phyloP scores from a whole-genome alignment of 495 filamentous ascomycete genomes.

The Neurospora sp. region DNA sequence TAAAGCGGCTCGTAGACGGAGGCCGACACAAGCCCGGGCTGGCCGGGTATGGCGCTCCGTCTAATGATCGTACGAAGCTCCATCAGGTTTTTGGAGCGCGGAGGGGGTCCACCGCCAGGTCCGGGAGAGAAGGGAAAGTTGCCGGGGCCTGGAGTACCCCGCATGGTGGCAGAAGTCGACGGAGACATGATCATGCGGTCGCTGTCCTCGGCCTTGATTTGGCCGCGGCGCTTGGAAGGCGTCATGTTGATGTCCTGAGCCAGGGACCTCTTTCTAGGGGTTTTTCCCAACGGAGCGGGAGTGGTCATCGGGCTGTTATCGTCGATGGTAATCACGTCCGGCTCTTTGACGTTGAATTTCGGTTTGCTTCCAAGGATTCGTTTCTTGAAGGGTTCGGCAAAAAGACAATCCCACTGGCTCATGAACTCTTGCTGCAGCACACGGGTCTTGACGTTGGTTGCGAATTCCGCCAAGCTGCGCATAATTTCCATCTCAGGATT shows the following conservation, averaged over 20 bases:
- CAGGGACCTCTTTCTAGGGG: conserved; percentile 12
- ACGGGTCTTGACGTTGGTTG: conserved; percentile 27
- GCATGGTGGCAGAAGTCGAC: neutral
- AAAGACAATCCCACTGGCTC: conserved; percentile 12
- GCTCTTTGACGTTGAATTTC: conserved; percentile 26
- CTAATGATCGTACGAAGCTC: conserved; percentile 29
- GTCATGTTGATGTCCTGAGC: neutral
- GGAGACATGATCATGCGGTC: neutral
- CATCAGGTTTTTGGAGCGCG: conserved; percentile 9
- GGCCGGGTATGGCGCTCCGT: conserved; percentile 29
- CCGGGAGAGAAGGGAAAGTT: neutral
- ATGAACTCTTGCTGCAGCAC: conserved; percentile 22
- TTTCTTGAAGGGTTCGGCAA: conserved; percentile 26
- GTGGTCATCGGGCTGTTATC: conserved; percentile 13
- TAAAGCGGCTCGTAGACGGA: conserved; percentile 32
- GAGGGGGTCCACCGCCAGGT: neutral
- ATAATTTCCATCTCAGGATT: conserved; percentile 41
- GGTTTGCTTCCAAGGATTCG: conserved; percentile 32
- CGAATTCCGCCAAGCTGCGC: conserved; percentile 31
- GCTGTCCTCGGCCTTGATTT: conserved; percentile 12
- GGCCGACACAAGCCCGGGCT: conserved; percentile 32
- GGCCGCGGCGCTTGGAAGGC: neutral
- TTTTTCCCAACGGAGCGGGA: conserved; percentile 3
- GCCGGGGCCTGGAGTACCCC: neutral
- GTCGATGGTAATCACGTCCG: conserved; percentile 18